These are phyloP conservation scores for Pythium diclinum DNA, from an alignment of 352 stramenopile genomes.

Conservation along the genomic window DNA sequence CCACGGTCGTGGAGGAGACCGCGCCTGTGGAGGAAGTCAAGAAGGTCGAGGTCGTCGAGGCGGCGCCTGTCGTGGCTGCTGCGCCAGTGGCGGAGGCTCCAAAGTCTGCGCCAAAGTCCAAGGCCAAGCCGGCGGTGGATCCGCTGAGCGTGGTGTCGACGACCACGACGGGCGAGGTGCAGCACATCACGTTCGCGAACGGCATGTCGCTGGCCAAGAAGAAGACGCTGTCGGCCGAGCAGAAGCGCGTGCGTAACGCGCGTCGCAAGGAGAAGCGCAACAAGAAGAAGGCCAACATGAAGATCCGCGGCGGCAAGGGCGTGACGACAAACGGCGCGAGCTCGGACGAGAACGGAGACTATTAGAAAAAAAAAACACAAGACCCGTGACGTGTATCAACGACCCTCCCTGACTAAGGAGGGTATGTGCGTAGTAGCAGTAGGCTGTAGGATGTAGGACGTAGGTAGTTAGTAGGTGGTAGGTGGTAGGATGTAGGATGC, in stretches of 20 bases:
- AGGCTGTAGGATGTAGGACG: conserved; percentile 1
- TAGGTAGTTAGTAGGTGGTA: too few relatives aligned
- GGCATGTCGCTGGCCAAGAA: conserved; percentile 21
- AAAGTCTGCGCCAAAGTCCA: too few relatives aligned
- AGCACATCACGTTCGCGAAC: conserved; percentile 21
- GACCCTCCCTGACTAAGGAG: neutral
- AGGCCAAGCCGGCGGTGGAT: too few relatives aligned
- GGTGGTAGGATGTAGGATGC: neutral
- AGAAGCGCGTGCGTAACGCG: conserved; percentile 69
- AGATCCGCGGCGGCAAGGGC: conserved; percentile 34
- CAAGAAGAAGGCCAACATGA: conserved; percentile 60
- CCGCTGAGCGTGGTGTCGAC: conserved; percentile 9
- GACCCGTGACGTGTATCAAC: neutral
- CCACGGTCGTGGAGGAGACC: too few relatives aligned
- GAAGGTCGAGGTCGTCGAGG: too few relatives aligned
- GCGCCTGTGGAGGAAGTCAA: too few relatives aligned
- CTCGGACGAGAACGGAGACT: conserved; percentile 28
- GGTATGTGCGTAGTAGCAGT: conserved; percentile 1
- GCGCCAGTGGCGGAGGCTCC: too few relatives aligned
- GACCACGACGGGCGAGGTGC: conserved; percentile 8
- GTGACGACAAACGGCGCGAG: conserved; percentile 26
- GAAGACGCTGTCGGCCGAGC: conserved; percentile 42
- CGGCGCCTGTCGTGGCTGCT: too few relatives aligned
- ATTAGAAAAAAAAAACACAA: neutral
- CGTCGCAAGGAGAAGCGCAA: conserved; percentile 78